A percentile compares a stretch with the other conserved stretches of the same genome.
phyloP scores from a whole-genome alignment of 176 grass and related monocot genomes.

The Carex littledalei region DNA sequence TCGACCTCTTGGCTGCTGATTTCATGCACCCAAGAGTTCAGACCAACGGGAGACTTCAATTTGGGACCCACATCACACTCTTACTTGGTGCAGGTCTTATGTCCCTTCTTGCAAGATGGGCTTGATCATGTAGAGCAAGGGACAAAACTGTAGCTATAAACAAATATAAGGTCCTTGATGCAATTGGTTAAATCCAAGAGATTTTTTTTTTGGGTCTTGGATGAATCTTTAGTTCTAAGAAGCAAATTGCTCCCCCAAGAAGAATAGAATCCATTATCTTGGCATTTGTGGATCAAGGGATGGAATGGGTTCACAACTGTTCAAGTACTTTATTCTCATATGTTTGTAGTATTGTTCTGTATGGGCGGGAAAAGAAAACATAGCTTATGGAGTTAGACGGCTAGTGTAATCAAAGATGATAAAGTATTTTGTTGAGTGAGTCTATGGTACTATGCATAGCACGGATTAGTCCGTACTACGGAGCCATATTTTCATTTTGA shows the following conservation, averaged over 20 bases:
- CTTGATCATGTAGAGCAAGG: conserved; percentile 30
- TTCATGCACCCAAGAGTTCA: conserved; percentile 82
- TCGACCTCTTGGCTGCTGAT: conserved; percentile 89
- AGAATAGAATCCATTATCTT: not conserved
- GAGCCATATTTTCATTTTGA: too few species aligned
- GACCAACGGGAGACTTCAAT: conserved; percentile 73
- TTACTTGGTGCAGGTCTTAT: conserved; percentile 77
- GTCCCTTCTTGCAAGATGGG: conserved; percentile 91
- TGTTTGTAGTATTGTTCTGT: not conserved
- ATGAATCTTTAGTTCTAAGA: conserved; percentile 3
- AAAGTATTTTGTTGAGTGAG: not conserved
- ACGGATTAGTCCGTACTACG: too few species aligned
- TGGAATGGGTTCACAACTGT: not conserved
- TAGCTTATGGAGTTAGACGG: not conserved
- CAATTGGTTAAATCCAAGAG: not conserved
- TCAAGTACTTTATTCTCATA: not conserved
- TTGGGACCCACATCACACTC: conserved; percentile 61
- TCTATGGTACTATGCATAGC: too few species aligned
- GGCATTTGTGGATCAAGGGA: not conserved
- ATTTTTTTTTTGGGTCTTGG: conserved; percentile 27
- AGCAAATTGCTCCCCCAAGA: not conserved
- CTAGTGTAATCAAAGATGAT: not conserved
- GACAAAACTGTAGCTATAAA: not conserved
- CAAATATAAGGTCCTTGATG: not conserved
- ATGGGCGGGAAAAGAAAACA: not conserved